phyloP scores from a whole-genome alignment of 495 filamentous ascomycete genomes.

The Podospora comata region DNA sequence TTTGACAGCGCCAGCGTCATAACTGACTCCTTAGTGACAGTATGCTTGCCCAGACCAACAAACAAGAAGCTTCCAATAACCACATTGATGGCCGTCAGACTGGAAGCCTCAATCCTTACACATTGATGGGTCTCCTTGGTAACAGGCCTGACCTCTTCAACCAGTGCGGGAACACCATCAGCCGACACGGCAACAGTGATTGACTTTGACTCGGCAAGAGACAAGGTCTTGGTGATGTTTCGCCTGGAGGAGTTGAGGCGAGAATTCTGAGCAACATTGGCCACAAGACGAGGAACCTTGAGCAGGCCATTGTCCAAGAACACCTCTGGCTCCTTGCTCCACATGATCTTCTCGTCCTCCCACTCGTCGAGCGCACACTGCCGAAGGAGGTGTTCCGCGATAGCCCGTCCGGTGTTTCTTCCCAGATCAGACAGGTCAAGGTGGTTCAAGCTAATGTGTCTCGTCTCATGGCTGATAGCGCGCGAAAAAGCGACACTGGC shows the following conservation, averaged over 20 bases:
- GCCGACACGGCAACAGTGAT: no score
- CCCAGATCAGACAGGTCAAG: conserved; percentile 30
- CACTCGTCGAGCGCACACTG: conserved; percentile 17
- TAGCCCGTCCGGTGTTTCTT: not conserved
- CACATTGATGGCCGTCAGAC: not conserved
- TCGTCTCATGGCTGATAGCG: conserved; percentile 19
- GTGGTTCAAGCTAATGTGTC: conserved; percentile 25
- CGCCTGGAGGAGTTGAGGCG: not conserved
- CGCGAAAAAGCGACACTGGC: conserved; percentile 14
- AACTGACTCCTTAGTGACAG: not conserved
- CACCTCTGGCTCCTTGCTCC: not conserved
- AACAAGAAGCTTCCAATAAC: not conserved
- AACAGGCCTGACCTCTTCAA: not conserved
- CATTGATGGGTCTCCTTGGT: not conserved
- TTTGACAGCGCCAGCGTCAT: not conserved
- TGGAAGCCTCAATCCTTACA: not conserved
- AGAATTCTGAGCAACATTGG: not conserved
- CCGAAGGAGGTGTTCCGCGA: not conserved
- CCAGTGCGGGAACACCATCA: not conserved
- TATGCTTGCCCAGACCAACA: not conserved
- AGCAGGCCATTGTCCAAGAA: not conserved
- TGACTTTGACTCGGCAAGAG: no score
- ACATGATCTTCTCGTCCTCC: conserved; percentile 10
- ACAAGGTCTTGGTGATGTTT: not conserved
- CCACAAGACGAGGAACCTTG: not conserved